These are phyloP conservation scores for Trametes hirsuta DNA, from an alignment of 1,284 basidiomycete genomes.

Conservation along the genomic window DNA sequence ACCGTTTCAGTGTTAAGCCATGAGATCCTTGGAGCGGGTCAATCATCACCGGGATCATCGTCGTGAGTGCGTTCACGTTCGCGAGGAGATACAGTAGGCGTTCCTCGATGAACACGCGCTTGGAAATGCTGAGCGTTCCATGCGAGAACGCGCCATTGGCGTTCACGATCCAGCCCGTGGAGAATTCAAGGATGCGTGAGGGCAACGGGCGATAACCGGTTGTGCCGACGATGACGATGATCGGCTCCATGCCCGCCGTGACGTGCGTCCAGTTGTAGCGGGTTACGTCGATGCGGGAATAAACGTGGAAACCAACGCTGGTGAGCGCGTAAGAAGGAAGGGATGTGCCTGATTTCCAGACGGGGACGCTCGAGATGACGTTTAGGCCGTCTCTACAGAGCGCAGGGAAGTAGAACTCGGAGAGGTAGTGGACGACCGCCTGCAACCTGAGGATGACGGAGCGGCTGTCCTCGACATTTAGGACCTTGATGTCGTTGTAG, in stretches of 20 bases:
- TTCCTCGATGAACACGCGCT: constrained; percentile 35
- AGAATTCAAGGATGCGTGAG: constrained; percentile 25
- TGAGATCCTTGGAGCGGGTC: constrained; percentile 33
- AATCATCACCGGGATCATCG: constrained; percentile 35
- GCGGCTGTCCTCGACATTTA: constrained; percentile 23
- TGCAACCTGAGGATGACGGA: constrained; percentile 32
- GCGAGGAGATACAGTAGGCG: constrained; percentile 33
- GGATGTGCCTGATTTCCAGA: constrained; percentile 27
- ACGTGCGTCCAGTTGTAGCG: constrained; percentile 29
- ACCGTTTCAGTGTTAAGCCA: constrained; percentile 32
- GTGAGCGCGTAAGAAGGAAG: constrained; percentile 34
- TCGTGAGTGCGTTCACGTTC: constrained; percentile 35
- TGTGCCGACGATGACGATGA: constrained; percentile 37
- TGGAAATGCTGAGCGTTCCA: constrained; percentile 35
- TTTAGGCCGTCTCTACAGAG: constrained; percentile 31
- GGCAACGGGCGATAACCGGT: constrained; percentile 29
- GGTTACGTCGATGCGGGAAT: constrained; percentile 27
- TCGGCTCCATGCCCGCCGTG: constrained; percentile 24
- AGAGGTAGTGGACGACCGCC: constrained; percentile 35
- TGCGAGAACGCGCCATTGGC: constrained; percentile 29
- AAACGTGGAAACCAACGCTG: constrained; percentile 34
- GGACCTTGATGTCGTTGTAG: constrained; percentile 29
- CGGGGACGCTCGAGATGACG: constrained; percentile 37
- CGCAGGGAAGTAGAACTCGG: constrained; percentile 34
- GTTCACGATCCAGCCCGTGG: constrained; percentile 31